phyloP scores from a whole-genome alignment of 78 protist species.

The Polysphondylium violaceum region DNA sequence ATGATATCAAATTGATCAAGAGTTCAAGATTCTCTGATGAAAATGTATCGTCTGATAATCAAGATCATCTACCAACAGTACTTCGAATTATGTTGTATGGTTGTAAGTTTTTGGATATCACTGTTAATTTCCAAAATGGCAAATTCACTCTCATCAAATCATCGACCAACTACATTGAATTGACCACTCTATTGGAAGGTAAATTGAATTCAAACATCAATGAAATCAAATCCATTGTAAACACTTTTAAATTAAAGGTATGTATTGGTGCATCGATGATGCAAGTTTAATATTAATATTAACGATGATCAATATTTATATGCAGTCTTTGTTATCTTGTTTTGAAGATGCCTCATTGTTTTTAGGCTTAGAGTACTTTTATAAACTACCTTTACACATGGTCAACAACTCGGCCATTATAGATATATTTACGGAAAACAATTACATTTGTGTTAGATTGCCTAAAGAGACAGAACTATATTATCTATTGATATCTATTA shows the following conservation, averaged over 20 bases:
- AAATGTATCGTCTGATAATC: not conserved
- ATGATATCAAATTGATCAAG: constrained; percentile 25
- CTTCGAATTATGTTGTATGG: constrained; percentile 42
- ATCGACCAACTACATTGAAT: not conserved
- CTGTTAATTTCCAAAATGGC: constrained; percentile 55
- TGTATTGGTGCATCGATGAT: not conserved
- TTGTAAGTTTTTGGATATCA: constrained; percentile 35
- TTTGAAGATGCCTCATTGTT: constrained; percentile 62
- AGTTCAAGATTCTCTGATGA: constrained; percentile 20
- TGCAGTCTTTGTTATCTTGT: constrained; percentile 60
- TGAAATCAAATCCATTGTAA: constrained; percentile 51
- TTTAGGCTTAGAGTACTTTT: constrained; percentile 55
- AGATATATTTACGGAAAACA: not conserved
- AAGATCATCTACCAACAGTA: constrained; percentile 41
- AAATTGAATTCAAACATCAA: constrained; percentile 19
- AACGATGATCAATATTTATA: not conserved
- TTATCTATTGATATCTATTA: constrained; percentile 19
- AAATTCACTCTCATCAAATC: constrained; percentile 44
- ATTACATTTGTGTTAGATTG: constrained; percentile 48
- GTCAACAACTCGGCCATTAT: not conserved
- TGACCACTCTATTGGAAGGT: constrained; percentile 5
- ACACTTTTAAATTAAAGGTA: constrained; percentile 41
- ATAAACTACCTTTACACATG: constrained; percentile 41
- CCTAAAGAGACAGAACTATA: constrained; percentile 45
- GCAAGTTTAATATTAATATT: not conserved